Base-by-base conservation (phyloP, 495 filamentous ascomycete genomes). In the Alectoria sarmentosa region DNA sequence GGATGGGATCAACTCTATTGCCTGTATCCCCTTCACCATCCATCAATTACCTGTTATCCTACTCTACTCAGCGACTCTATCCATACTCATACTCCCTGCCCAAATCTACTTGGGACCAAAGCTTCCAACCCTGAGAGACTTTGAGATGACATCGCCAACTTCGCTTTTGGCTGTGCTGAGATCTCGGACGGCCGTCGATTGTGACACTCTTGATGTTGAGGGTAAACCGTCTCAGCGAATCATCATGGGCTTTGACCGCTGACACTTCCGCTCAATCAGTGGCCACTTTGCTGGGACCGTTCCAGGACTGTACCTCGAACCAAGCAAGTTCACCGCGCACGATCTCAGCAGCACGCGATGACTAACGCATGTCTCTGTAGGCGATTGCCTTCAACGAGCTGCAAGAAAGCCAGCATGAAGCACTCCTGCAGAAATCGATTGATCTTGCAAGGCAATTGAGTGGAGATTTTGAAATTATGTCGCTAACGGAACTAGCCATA, bases 241-340 rank as follows among this genome's bases (percentile, higher is more conserved):
- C 4, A 14, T 5, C 11, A 32, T 5, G 15, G 26, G 14, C 17
- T 2, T 30, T 54, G 26, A 6, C 13, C 1, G 13, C 56, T 58
- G 34, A 58, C 56, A 13, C 8, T 11, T 13, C 3, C 5, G 4
- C n/a, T 14, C 32, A 15, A 28, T 23, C 6, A 58, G 56, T 39
- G 17, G 32, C 34, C 8, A 10, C 19, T 13, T 37, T 21, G 1
- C 6, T 58, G 2, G 56, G 56, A 4, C 56, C 56, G 6, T 58
- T 58, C 34, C 34, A 37, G 9, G 56, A 58, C 9, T 58, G 56
- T 14, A 58, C 56, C 15, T 58, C 56, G 56, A 58, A 58, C 10
- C 56, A 58, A 28, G 56, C 39, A 10, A 10, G 23, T 23, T 58
- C 56, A 37, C 15, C 1, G 19, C 21, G 28, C 15, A 1, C 13